Evolutionary conservation across 2,329 filamentous ascomycete species (phyloP).

Genomic region (Pseudocercospora fuligena): DNA sequence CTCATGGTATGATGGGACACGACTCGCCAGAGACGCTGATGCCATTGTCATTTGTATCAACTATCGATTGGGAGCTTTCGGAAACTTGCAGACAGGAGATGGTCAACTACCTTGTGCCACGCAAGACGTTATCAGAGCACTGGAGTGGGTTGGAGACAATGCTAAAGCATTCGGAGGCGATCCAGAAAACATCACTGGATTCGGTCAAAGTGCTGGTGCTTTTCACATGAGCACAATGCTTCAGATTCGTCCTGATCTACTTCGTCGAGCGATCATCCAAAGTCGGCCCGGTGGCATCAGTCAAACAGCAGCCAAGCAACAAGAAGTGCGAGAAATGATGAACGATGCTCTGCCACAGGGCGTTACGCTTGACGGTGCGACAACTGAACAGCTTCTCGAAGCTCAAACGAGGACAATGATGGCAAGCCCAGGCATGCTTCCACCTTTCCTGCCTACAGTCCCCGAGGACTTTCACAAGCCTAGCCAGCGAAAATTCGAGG

Average conservation of each 20-base stretch:
- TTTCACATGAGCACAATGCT: slow-evolving; percentile 9
- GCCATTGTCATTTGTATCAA: slow-evolving; percentile 3
- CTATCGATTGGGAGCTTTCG: slow-evolving; percentile 8
- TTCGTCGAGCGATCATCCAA: slow-evolving; percentile 6
- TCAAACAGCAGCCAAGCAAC: slow-evolving; percentile 3
- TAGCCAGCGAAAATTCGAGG: not conserved
- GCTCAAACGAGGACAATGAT: not conserved
- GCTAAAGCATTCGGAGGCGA: slow-evolving; percentile 11
- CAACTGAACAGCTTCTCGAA: not conserved
- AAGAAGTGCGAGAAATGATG: not conserved
- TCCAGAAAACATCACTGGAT: slow-evolving; percentile 2
- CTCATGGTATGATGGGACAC: not conserved
- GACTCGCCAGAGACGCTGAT: not conserved
- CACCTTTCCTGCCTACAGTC: not conserved
- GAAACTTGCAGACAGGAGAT: not conserved
- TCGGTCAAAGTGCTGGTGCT: slow-evolving; percentile 10
- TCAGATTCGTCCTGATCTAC: slow-evolving; percentile 5
- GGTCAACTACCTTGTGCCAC: slow-evolving; percentile 4
- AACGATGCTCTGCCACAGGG: not conserved
- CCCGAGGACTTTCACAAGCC: not conserved
- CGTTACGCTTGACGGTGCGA: not conserved
- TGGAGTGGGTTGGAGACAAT: slow-evolving; percentile 9
- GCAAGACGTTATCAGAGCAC: slow-evolving; percentile 8
- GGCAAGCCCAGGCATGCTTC: not conserved
- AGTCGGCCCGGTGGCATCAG: slow-evolving; percentile 5